These are phyloP conservation scores for Aspergillus jensenii DNA, from an alignment of 2,329 filamentous ascomycete species.

Conservation along the genomic window DNA sequence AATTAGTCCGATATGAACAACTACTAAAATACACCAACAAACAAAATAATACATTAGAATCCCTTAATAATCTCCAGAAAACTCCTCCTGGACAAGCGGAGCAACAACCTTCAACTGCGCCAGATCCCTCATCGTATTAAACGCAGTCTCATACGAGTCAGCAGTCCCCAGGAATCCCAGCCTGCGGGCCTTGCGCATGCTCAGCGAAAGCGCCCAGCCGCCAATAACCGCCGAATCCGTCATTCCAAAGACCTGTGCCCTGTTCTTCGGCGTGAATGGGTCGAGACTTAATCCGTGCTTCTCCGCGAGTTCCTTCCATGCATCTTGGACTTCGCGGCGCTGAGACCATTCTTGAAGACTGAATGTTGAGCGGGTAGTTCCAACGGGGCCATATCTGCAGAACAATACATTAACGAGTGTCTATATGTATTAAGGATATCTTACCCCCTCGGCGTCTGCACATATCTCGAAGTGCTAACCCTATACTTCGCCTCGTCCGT, in stretches of 20 bases:
- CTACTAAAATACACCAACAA: too few relatives aligned
- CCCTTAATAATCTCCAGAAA: too few relatives aligned
- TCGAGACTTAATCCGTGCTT: conserved; percentile 36
- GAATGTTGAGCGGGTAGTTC: background rate
- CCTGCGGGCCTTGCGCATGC: conserved; percentile 18
- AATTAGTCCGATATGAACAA: too few relatives aligned
- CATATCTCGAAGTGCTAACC: conserved; percentile 24
- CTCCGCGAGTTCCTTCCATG: conserved; percentile 20
- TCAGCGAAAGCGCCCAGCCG: conserved; percentile 16
- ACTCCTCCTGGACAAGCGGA: too few relatives aligned
- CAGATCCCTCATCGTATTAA: conserved; percentile 11
- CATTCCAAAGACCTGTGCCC: conserved; percentile 10
- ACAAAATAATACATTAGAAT: too few relatives aligned
- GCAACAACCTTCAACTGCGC: conserved; percentile 10
- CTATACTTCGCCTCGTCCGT: conserved; percentile 18
- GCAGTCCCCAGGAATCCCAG: conserved; percentile 16
- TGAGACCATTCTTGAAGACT: conserved; percentile 44
- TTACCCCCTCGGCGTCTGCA: conserved; percentile 39
- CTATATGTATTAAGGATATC: conserved; percentile 12
- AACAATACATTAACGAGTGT: conserved; percentile 13
- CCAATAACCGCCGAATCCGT: conserved; percentile 18
- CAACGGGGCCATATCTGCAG: background rate
- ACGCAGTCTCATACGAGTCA: conserved; percentile 16
- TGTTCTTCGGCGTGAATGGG: background rate
- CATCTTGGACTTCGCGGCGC: conserved; percentile 42